These are phyloP conservation scores for Byssoonygena ceratinophila DNA, from an alignment of 2,329 filamentous ascomycete genomes.

Conservation along the genomic window DNA sequence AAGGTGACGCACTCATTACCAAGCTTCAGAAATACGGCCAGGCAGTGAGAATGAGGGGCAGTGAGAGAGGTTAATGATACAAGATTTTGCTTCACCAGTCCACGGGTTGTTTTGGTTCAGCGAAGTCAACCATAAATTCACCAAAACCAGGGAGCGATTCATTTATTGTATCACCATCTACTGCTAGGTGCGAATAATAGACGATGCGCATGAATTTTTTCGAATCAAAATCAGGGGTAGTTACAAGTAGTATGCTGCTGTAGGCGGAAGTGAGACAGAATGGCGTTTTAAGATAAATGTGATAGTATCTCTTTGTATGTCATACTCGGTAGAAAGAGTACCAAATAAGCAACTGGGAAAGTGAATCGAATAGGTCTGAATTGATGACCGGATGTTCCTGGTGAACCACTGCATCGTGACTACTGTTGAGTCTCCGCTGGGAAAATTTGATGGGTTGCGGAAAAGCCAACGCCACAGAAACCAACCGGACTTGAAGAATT, in stretches of 20 bases:
- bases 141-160: not conserved
- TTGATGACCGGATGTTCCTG: not conserved
- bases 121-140: not conserved
- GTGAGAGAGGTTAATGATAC: conserved; percentile 62
- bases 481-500: not conserved
- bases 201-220: not conserved
- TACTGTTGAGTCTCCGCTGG: not conserved
- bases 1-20: conserved; percentile 94
- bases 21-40: conserved; percentile 99
- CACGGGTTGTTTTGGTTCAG: not conserved
- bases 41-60: conserved; percentile 83
- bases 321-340: not conserved
- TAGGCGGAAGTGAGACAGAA: not conserved
- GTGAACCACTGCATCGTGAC: not conserved
- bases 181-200: conserved; percentile 1
- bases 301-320: not conserved
- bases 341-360: no score
- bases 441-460: not conserved
- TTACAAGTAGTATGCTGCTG: not conserved
- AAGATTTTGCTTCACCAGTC: not conserved
- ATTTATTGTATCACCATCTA: conserved; percentile 1
- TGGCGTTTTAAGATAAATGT: not conserved
- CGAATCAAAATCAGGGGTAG: not conserved
- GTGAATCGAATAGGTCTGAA: not conserved
- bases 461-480: not conserved